Evolutionary conservation across 805 yeast genomes (phyloP), one percentile per base, ranked within the genome.

Genomic region (Blastobotrys chiropterorum): DNA sequence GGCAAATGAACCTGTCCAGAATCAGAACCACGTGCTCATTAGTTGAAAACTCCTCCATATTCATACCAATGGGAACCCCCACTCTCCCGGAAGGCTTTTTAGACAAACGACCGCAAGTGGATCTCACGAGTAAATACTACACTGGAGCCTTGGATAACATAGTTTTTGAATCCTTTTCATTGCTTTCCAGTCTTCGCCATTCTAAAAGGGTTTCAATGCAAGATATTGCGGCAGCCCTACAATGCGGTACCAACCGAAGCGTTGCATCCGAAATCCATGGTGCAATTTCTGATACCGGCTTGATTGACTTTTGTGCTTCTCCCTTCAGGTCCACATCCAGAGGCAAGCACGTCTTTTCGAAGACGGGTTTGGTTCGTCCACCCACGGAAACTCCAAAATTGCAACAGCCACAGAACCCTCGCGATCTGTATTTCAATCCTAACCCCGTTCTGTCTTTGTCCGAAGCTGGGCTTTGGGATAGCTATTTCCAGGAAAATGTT

Each of bases 21-120:
- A 78, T 77, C 51, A 73, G 67, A 60, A 71, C 77, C 30, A 71
- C 71, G 13, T 59, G 79, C 1, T 76, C 74, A 7, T 61, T 83
- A 6, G 59, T 78, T 17, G 72, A 73, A 39, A 69, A 71, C 48
- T 71, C 83, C 0, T 75, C 85, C 5, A 60, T 87, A 19, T 72
- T 78, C 44, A 63, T 87, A 8, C 92, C 95, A 0, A 22, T 86
- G 7, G 61, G 66, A 13, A 59, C 62, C 2, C 65, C 68, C 41
- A 30, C 54, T n/a, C 20, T 48, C n/a, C 46, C 49, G 16, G 46
- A 42, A 20, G 19, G 52, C 7, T 57, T 46, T 20, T 40, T 55
- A 11, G 19, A 22, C 17, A 42, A 20, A 39, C 34, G 16, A 58
- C 58, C 59, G 52, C 60, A 51, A 0, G 26, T 48, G 4, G 62